These are phyloP conservation scores for Nepenthes gracilis DNA, from an alignment of 148 eudicot genomes.

Conservation along the genomic window DNA sequence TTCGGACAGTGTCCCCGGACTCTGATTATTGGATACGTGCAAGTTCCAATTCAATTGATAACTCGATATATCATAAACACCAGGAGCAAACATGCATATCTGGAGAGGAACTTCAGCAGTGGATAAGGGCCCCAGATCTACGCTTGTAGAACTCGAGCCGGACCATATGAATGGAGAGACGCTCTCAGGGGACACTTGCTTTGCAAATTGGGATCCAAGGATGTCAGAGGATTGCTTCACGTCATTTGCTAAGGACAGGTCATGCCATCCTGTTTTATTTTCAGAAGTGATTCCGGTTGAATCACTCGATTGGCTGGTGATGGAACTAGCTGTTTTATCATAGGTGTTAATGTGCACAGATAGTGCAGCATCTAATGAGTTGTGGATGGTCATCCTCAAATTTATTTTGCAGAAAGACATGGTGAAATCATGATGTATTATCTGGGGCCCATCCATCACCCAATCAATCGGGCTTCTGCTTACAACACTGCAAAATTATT, in stretches of 20 bases:
- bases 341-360: slow-evolving; percentile 39
- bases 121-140: slow-evolving; percentile 47
- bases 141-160: slow-evolving; percentile 51
- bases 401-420: slow-evolving; percentile 55
- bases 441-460: slow-evolving; percentile 64
- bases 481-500: slow-evolving; percentile 27
- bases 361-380: slow-evolving; percentile 37
- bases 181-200: slow-evolving; percentile 23
- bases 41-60: slow-evolving; percentile 59
- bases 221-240: slow-evolving; percentile 32
- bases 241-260: slow-evolving; percentile 33
- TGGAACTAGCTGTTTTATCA: slow-evolving; percentile 33
- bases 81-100: slow-evolving; percentile 69
- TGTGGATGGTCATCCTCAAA: slow-evolving; percentile 56
- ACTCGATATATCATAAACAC: slow-evolving; percentile 71
- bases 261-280: slow-evolving; percentile 81
- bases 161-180: slow-evolving; percentile 80
- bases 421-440: slow-evolving; percentile 48
- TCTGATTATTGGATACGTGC: slow-evolving; percentile 11
- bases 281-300: slow-evolving; percentile 26
- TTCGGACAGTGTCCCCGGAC: slow-evolving; percentile 12
- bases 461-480: slow-evolving; percentile 66
- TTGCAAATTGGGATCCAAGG: slow-evolving; percentile 11
- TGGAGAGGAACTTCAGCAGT: slow-evolving; percentile 56
- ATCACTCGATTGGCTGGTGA: slow-evolving; percentile 18